phyloP scores from a whole-genome alignment of 108 stramenopile species.

The Schizochytrium sp. region DNA sequence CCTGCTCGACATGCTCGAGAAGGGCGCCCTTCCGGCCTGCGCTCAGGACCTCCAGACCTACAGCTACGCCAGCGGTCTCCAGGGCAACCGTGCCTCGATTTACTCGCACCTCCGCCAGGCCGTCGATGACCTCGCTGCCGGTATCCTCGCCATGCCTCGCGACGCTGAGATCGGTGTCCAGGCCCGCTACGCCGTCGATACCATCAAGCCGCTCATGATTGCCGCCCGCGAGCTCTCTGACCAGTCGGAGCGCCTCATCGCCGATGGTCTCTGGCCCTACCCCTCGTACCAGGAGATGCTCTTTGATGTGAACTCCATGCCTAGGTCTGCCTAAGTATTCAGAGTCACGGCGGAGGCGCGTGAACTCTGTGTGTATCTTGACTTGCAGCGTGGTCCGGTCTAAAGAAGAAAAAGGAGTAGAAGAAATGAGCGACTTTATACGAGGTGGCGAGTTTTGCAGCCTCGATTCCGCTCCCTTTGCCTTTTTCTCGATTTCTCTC shows the following conservation, averaged over 20 bases:
- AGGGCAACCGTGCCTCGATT: conserved; percentile 62
- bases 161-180: conserved; percentile 37
- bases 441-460: too few relatives aligned
- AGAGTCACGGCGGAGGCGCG: too few relatives aligned
- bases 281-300: conserved; percentile 89
- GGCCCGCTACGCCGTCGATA: conserved; percentile 64
- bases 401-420: too few relatives aligned
- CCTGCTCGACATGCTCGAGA: conserved; percentile 85
- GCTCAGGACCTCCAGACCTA: conserved; percentile 19
- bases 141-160: conserved; percentile 45
- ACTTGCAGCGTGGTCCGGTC: too few relatives aligned
- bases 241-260: conserved; percentile 75
- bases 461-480: too few relatives aligned
- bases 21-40: conserved; percentile 77
- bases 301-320: conserved; percentile 59
- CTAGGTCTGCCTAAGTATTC: conserved; percentile 44
- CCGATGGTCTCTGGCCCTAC: conserved; percentile 77
- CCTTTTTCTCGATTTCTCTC: too few relatives aligned
- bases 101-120: conserved; percentile 49
- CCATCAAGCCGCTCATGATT: conserved; percentile 83
- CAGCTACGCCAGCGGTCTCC: conserved; percentile 42
- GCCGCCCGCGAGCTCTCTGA: conserved; percentile 76
- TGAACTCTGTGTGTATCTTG: too few relatives aligned
- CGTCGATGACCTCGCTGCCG: conserved; percentile 56
- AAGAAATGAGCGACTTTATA: too few relatives aligned